Percentiles rank a stretch among this genome's conserved stretches.
Evolutionary conservation across 75 land plant species (phyloP).

Genomic region (Adiantum capillusveneris): DNA sequence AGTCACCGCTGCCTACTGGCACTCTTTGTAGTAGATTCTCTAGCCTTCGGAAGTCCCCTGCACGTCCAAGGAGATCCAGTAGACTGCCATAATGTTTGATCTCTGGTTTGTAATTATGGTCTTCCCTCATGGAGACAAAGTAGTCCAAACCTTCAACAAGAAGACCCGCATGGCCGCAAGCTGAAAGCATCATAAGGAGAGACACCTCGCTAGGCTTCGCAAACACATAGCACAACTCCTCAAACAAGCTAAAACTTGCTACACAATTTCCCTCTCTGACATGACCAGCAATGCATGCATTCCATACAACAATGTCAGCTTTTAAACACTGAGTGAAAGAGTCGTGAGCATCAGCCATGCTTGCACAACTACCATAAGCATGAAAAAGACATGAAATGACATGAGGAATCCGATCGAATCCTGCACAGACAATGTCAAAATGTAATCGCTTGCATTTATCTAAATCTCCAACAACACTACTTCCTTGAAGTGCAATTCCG

Average conservation of each 20-base stretch:
- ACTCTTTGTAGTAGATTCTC: slow-evolving; percentile 4
- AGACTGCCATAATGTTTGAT: slow-evolving; percentile 16
- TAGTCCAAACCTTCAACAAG: slow-evolving; percentile 9
- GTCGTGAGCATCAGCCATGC: neutral
- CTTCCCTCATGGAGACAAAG: slow-evolving; percentile 8
- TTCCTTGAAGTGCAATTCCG: neutral
- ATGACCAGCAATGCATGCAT: slow-evolving; percentile 12
- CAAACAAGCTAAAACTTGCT: slow-evolving; percentile 4
- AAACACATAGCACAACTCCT: neutral
- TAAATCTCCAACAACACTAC: neutral
- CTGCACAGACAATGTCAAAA: neutral
- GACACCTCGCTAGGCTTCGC: slow-evolving; percentile 12
- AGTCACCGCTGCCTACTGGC: slow-evolving; percentile 12
- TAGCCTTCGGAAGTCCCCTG: slow-evolving; percentile 12
- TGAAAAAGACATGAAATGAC: neutral
- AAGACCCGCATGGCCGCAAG: slow-evolving; percentile 11
- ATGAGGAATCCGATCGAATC: neutral
- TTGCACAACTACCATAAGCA: slow-evolving; percentile 4
- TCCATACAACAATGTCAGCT: slow-evolving; percentile 23
- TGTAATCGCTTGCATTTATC: neutral
- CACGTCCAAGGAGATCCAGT: slow-evolving; percentile 22
- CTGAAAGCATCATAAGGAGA: slow-evolving; percentile 9
- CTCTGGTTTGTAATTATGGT: neutral
- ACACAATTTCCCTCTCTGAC: slow-evolving; percentile 1
- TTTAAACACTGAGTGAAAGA: neutral